Evolutionary conservation across 345 rosid genomes (phyloP), one percentile per base, ranked within the genome.

Genomic region (Sonneratia caseolaris): DNA sequence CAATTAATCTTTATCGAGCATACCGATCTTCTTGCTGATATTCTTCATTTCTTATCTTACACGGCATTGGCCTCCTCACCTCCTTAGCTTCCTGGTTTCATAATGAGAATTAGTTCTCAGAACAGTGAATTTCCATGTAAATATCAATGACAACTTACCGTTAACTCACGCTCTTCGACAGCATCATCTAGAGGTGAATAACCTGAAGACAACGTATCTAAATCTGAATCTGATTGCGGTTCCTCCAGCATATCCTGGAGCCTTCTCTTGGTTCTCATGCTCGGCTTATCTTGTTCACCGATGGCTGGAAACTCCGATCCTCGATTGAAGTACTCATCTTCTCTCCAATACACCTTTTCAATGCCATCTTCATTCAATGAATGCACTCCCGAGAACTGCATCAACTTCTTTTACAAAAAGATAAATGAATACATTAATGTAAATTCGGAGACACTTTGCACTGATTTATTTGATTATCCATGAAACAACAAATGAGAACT

Each of bases 201-300:
- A 12, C 55, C 71, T 3, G 19, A 70, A 6, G 87, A 80, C 66
- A 68, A 73, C 64, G 79, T 68, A 12, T 35, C 66, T 2, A 22
- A 22, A n/a, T 59, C 64, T 32, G 84, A 79, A 70, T 92, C 90
- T 56, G 85, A 80, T 36, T 82, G 86, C 66, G 83, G 79, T 70
- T 88, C 96, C 78, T 83, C 75, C 78, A 91, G 77, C 77, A 84
- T 76, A 57, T 91, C 92, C 71, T 83, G 79, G 64, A 91, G 83
- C 78, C 82, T 59, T 72, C 75, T 85, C 77, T 49, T 72, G 70
- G 81, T 85, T 73, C 72, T 38, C 57, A 71, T 84, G 74, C 74
- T 42, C 53, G 74, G 80, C 19, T 24, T 78, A 38, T 79, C 78
- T 47, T 42, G 61, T 74, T 35, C 72, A n/a, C 56, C 48, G 14